phyloP scores from a whole-genome alignment of 2,329 filamentous ascomycete genomes.

The Colletotrichum noveboracense region DNA sequence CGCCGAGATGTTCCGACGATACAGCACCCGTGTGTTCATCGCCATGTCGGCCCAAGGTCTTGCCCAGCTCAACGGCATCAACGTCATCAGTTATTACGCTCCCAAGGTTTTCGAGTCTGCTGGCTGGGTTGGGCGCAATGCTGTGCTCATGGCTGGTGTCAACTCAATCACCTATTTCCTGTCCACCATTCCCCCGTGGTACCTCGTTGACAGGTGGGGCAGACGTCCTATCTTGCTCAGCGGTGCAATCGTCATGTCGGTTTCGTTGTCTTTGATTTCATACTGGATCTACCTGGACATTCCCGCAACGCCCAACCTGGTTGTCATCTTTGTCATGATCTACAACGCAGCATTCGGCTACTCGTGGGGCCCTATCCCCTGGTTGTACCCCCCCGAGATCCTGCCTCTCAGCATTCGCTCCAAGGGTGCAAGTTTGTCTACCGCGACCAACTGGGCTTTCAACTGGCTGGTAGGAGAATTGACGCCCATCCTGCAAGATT shows the following conservation, averaged over 20 bases:
- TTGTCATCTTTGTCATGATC: constrained; percentile 95
- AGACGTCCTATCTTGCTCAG: constrained; percentile 87
- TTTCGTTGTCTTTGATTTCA: constrained; percentile 87
- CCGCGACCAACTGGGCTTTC: constrained; percentile 96
- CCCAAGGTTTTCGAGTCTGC: constrained; percentile 96
- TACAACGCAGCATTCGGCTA: constrained; percentile 98
- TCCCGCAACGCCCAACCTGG: constrained; percentile 76
- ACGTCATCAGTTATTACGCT: constrained; percentile 99
- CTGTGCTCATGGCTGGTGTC: constrained; percentile 96
- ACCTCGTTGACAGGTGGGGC: constrained; percentile 91
- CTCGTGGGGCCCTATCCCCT: constrained; percentile 94
- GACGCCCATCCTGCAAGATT: constrained; percentile 90
- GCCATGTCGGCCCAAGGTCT: constrained; percentile 98
- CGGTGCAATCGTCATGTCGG: constrained; percentile 86
- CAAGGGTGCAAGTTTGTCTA: constrained; percentile 95
- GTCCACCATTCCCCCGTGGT: constrained; percentile 96
- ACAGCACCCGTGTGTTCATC: constrained; percentile 92
- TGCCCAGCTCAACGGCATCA: constrained; percentile 97
- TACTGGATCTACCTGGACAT: constrained; percentile 95
- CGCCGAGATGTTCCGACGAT: constrained; percentile 91
- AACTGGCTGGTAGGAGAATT: constrained; percentile 97
- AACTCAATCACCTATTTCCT: constrained; percentile 89
- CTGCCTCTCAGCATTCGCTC: constrained; percentile 94
- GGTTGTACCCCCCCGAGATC: constrained; percentile 99
- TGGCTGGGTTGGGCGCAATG: constrained; percentile 90